Percentiles rank a stretch among this genome's conserved stretches.
Evolutionary conservation across 23 red algal species (phyloP).

Genomic region (Gracilaria vermiculophylla): DNA sequence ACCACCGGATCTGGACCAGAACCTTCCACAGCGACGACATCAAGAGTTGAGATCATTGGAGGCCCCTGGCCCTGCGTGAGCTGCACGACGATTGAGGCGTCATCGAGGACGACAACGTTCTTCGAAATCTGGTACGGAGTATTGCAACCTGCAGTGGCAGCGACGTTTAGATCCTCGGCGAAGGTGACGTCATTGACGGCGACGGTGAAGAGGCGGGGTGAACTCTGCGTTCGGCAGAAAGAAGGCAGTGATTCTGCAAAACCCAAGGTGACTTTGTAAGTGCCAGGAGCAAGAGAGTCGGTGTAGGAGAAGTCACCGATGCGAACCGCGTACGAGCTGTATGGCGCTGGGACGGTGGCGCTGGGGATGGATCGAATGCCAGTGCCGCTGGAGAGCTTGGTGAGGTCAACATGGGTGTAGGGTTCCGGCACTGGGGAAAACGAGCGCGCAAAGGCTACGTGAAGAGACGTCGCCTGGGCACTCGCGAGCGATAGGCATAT

Average conservation of each 20-base stretch:
- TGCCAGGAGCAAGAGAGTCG: background rate
- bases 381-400: background rate
- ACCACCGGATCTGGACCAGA: background rate
- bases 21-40: background rate
- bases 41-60: background rate
- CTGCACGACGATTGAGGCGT: background rate
- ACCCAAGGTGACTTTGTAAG: background rate
- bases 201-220: background rate
- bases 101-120: background rate
- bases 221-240: background rate
- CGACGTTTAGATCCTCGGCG: background rate
- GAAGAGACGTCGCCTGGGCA: background rate
- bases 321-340: background rate
- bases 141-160: background rate
- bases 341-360: background rate
- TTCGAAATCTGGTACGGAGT: background rate
- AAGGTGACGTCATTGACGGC: background rate
- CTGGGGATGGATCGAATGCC: background rate
- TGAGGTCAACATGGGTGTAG: background rate
- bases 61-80: background rate
- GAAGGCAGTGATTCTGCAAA: conserved; percentile 3
- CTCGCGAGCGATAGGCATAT: background rate
- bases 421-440: background rate
- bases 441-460: background rate
- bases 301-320: conserved; percentile 10